These are phyloP conservation scores for Tolypocladium ovalisporum DNA, from an alignment of 2,329 filamentous ascomycete species.

Conservation along the genomic window DNA sequence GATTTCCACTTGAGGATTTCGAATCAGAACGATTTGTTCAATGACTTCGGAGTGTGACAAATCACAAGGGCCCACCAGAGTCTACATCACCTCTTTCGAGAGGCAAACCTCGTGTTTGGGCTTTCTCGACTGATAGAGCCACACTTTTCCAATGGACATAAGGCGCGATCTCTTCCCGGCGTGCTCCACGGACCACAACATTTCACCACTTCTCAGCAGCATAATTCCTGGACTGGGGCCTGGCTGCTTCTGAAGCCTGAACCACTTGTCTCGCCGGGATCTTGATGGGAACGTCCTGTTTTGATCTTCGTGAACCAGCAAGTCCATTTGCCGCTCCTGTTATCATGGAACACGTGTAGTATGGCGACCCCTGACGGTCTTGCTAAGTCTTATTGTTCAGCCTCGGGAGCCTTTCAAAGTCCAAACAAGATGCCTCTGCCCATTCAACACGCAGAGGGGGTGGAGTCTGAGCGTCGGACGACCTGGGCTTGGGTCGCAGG, in stretches of 20 bases:
- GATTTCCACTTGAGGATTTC: background rate
- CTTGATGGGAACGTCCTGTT: too few relatives aligned
- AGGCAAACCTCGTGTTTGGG: background rate
- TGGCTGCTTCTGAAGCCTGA: background rate
- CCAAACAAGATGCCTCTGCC: too few relatives aligned
- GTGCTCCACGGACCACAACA: background rate
- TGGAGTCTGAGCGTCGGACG: too few relatives aligned
- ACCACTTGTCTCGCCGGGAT: background rate
- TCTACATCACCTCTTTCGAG: background rate
- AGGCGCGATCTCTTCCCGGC: background rate
- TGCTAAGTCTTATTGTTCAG: too few relatives aligned
- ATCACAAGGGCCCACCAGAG: background rate
- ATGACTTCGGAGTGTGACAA: background rate
- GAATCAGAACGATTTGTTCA: background rate
- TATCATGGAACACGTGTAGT: too few relatives aligned
- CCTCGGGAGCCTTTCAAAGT: too few relatives aligned
- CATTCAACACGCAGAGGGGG: too few relatives aligned
- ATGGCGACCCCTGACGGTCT: too few relatives aligned
- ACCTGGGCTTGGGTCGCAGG: too few relatives aligned
- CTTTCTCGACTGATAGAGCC: background rate
- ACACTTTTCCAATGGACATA: background rate
- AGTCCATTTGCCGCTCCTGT: too few relatives aligned
- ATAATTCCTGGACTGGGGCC: background rate
- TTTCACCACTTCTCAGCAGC: background rate
- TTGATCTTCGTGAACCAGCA: background rate